Percentiles rank a stretch among this genome's conserved stretches.
Conservation (phyloP, 257 asterid genomes). For the Nicotiana undulata region DNA sequence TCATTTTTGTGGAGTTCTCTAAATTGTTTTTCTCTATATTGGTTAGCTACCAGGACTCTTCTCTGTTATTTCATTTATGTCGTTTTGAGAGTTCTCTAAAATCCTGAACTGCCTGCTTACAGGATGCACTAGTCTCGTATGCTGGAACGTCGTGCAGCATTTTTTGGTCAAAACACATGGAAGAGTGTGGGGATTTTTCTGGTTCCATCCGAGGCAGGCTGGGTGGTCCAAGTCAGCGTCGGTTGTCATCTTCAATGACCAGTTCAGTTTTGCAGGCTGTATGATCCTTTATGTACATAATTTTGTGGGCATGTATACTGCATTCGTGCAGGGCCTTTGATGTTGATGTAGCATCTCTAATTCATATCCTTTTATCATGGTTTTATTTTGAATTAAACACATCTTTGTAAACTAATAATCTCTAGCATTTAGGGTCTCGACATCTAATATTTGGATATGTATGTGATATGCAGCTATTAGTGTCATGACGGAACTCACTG, state of each 20-base stretch:
- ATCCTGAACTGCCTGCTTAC: slow-evolving; percentile 12
- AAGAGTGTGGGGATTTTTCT: slow-evolving; percentile 44
- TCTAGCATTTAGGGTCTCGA: not conserved
- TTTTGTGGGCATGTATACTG: not conserved
- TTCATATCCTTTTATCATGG: not conserved
- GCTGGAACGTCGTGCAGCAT: slow-evolving; percentile 55
- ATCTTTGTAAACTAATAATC: not conserved
- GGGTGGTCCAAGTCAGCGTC: slow-evolving; percentile 92
- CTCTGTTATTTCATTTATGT: not conserved
- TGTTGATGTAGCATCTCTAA: not conserved
- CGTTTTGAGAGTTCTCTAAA: not conserved
- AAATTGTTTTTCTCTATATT: slow-evolving; percentile 42
- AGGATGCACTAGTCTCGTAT: slow-evolving; percentile 60
- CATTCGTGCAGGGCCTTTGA: not conserved
- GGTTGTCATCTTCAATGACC: slow-evolving; percentile 55
- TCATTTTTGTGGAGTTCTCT: slow-evolving; percentile 40
- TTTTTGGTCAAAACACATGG: slow-evolving; percentile 43
- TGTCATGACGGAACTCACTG: not conserved
- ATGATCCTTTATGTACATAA: slow-evolving; percentile 18
- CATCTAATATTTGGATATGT: not conserved
- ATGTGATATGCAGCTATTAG: not conserved
- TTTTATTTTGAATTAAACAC: not conserved
- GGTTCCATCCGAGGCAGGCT: slow-evolving; percentile 74
- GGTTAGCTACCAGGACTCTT: slow-evolving; percentile 27
- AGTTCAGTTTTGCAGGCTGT: slow-evolving; percentile 81